Conservation (phyloP, 495 filamentous ascomycete genomes). For the Penicillium dipodomyicola region DNA sequence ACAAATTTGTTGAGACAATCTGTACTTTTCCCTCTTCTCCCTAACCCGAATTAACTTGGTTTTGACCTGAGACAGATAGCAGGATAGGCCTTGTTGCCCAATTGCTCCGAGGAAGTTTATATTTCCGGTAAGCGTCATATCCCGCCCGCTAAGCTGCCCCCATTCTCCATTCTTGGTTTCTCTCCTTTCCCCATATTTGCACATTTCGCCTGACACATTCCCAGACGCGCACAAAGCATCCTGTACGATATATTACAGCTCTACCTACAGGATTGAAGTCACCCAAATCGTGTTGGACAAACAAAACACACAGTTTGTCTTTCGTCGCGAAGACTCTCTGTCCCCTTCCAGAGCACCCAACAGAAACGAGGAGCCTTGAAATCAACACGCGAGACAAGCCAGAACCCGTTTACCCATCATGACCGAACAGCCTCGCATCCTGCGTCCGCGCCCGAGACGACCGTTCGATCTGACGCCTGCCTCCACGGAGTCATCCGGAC, state of each 20-base stretch:
- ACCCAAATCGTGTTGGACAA: background rate
- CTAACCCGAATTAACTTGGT: background rate
- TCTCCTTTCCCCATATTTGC: conserved; percentile 1
- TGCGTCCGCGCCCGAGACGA: conserved; percentile 72
- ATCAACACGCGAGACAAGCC: background rate
- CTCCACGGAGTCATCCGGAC: conserved; percentile 52
- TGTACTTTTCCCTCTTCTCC: background rate
- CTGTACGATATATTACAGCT: background rate
- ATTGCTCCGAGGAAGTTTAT: conserved; percentile 10
- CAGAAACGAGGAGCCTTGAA: background rate
- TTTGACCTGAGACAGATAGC: background rate
- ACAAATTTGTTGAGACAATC: conserved; percentile 10
- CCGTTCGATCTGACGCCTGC: conserved; percentile 63
- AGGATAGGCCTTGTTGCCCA: background rate
- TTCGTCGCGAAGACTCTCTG: conserved; percentile 8
- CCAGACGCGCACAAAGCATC: background rate
- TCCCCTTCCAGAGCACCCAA: conserved; percentile 6
- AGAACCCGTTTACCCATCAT: conserved; percentile 26
- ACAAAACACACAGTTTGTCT: background rate
- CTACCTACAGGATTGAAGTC: background rate
- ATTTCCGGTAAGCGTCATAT: conserved; percentile 10
- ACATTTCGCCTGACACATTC: background rate
- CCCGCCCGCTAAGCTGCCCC: background rate
- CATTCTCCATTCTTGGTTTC: background rate
- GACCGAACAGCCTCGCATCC: conserved; percentile 53